Percentiles rank a stretch among this genome's conserved stretches.
phyloP scores from a whole-genome alignment of 345 rosid genomes.

The Eucalyptus pumila region DNA sequence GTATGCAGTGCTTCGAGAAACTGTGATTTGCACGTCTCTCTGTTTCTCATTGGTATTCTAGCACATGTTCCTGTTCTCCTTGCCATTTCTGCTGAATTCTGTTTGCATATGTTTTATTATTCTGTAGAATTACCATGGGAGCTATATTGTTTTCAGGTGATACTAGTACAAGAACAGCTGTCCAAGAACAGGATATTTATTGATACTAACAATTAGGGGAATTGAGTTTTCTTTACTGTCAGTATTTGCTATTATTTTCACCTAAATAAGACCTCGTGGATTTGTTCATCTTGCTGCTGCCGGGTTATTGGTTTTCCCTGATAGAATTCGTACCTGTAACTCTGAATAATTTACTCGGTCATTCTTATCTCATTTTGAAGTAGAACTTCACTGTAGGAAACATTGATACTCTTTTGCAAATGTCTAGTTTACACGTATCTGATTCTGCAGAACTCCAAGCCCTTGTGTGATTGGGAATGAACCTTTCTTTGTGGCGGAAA shows the following conservation, averaged over 20 bases:
- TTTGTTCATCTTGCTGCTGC: neutral
- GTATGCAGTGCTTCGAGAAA: neutral
- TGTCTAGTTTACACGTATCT: neutral
- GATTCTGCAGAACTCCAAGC: neutral
- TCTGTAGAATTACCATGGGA: neutral
- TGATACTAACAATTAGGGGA: slow-evolving; percentile 82
- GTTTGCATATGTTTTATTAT: neutral
- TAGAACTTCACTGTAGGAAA: neutral
- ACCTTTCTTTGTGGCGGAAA: neutral
- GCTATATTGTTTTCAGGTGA: slow-evolving; percentile 25
- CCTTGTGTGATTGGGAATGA: neutral
- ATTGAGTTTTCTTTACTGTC: slow-evolving; percentile 38
- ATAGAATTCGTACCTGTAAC: no score
- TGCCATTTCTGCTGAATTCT: neutral
- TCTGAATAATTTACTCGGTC: neutral
- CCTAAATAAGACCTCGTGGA: neutral
- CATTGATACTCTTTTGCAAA: neutral
- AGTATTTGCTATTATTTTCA: neutral
- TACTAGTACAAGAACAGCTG: slow-evolving; percentile 85
- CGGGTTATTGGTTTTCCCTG: neutral
- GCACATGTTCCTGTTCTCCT: neutral
- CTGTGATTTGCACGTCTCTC: neutral
- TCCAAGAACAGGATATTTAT: slow-evolving; percentile 85
- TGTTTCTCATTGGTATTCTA: neutral
- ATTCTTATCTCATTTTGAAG: neutral